Evolutionary conservation across 257 asterid species (phyloP).

Genomic region (Solanum acaule): DNA sequence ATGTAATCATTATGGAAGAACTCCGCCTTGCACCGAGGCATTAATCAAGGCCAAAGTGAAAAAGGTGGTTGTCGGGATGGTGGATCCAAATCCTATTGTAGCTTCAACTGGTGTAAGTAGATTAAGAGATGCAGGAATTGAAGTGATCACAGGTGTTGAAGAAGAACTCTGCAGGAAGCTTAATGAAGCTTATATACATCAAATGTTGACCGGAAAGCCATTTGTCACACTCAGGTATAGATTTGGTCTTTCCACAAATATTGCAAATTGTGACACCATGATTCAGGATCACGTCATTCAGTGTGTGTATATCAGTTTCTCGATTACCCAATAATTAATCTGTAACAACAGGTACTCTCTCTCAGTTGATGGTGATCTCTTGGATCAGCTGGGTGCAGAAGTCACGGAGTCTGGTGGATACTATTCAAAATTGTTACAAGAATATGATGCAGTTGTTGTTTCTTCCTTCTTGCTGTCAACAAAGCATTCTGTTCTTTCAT

Average conservation of each 20-base stretch:
- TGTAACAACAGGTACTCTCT: slow-evolving; percentile 55
- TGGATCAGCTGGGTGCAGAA: slow-evolving; percentile 44
- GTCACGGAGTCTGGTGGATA: slow-evolving; percentile 65
- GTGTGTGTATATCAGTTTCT: not conserved
- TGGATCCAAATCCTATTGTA: slow-evolving; percentile 87
- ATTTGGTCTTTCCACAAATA: not conserved
- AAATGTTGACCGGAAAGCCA: slow-evolving; percentile 70
- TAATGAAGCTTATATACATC: slow-evolving; percentile 70
- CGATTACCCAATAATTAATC: not conserved
- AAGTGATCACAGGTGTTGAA: slow-evolving; percentile 71
- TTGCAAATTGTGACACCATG: not conserved
- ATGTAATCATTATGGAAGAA: slow-evolving; percentile 91
- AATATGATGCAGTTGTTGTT: slow-evolving; percentile 61
- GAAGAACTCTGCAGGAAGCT: slow-evolving; percentile 74
- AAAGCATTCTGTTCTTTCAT: slow-evolving; percentile 25
- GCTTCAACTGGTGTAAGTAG: slow-evolving; percentile 69
- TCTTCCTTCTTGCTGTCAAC: slow-evolving; percentile 25
- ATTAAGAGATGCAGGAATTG: slow-evolving; percentile 70
- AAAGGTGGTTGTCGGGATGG: slow-evolving; percentile 88
- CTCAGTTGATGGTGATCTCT: slow-evolving; percentile 53
- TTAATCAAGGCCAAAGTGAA: slow-evolving; percentile 72
- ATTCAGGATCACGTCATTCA: not conserved
- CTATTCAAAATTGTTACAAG: slow-evolving; percentile 79
- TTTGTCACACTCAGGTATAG: slow-evolving; percentile 70
- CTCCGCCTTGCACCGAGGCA: slow-evolving; percentile 96